A percentile compares a stretch with the other conserved stretches of the same genome.
phyloP scores from a whole-genome alignment of 768 basidiomycete species.

The Leccinum subgranulosum region DNA sequence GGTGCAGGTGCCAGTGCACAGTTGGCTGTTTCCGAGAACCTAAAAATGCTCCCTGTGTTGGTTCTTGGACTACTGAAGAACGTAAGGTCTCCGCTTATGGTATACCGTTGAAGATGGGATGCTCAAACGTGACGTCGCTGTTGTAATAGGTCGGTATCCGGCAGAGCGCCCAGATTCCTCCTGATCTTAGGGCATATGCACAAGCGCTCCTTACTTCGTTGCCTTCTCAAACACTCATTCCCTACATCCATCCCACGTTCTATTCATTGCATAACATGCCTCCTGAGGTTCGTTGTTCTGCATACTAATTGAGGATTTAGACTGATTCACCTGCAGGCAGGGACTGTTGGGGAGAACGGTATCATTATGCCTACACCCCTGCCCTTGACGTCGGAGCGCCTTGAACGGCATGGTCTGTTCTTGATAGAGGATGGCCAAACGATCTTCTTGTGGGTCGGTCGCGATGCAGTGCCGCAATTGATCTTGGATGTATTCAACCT shows the following conservation, averaged over 20 bases:
- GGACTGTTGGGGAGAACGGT: slow-evolving; percentile 87
- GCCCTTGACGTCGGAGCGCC: slow-evolving; percentile 90
- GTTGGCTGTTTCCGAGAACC: slow-evolving; percentile 86
- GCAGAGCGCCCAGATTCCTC: slow-evolving; percentile 95
- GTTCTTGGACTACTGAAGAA: slow-evolving; percentile 92
- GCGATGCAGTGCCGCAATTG: slow-evolving; percentile 95
- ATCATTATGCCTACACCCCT: slow-evolving; percentile 84
- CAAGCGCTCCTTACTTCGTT: slow-evolving; percentile 88
- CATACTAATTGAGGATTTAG: neutral
- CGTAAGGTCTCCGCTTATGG: slow-evolving; percentile 43
- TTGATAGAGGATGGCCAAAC: slow-evolving; percentile 97
- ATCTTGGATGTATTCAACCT: slow-evolving; percentile 93
- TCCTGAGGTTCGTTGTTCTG: slow-evolving; percentile 58
- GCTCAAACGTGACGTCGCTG: neutral
- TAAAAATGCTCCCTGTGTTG: slow-evolving; percentile 92
- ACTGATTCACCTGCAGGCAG: slow-evolving; percentile 54
- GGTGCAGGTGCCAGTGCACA: slow-evolving; percentile 94
- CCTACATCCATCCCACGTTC: slow-evolving; percentile 93
- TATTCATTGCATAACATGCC: slow-evolving; percentile 97
- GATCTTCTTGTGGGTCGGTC: slow-evolving; percentile 98
- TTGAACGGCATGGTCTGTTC: slow-evolving; percentile 94
- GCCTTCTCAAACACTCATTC: slow-evolving; percentile 86
- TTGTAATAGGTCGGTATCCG: slow-evolving; percentile 77
- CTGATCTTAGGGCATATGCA: slow-evolving; percentile 93
- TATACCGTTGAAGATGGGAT: neutral